Evolutionary conservation across 2,329 filamentous ascomycete species (phyloP), one percentile per base, ranked within the genome.

Genomic region (Thelonectria olida): DNA sequence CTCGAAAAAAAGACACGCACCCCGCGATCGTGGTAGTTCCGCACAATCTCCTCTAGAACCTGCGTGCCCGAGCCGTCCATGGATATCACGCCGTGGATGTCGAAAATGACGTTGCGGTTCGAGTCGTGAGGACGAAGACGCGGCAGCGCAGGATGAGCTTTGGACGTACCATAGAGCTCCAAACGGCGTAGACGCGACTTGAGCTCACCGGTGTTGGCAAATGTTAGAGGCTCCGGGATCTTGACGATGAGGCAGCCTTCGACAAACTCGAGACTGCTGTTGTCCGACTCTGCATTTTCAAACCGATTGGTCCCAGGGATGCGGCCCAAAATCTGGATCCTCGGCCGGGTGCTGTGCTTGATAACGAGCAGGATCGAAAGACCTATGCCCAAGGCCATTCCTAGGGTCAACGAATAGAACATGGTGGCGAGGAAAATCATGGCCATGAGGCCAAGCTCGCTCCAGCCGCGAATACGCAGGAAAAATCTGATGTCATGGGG

Each of bases 201-300:
- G 44, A 99, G 82, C 68, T 96, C 92, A 47, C 94, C 96, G 0
- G 96, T 98, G 75, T 99, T 99, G 73, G 95, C 95, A 75, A 99
- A 99, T 0, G 95, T 98, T 51, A 99, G 82, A 0, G 96, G 96
- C 74, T 99, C 96, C 0, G 96, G 95, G 56, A 99, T 98, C 82
- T 98, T 98, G 71, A 98, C 93, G 62, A 99, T 97, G 9, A 99
- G 82, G 62, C 92, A 96, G 15, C 95, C 92, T 66, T 97, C 94
- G 54, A 97, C 86, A 71, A 97, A 94, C 75, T 98, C 95, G 3
- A 98, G 83, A 25, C 85, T 84, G 44, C 90, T 88, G 0, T 90
- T 86, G 57, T 91, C 86, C 1, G 90, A 81, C 70, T 90, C 94
- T 1, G 94, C 93, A 70, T 96, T 97, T 66, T 95, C 92, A 72